Base-by-base conservation (phyloP, 768 basidiomycete species). In the Kwoniella dendrophila region DNA sequence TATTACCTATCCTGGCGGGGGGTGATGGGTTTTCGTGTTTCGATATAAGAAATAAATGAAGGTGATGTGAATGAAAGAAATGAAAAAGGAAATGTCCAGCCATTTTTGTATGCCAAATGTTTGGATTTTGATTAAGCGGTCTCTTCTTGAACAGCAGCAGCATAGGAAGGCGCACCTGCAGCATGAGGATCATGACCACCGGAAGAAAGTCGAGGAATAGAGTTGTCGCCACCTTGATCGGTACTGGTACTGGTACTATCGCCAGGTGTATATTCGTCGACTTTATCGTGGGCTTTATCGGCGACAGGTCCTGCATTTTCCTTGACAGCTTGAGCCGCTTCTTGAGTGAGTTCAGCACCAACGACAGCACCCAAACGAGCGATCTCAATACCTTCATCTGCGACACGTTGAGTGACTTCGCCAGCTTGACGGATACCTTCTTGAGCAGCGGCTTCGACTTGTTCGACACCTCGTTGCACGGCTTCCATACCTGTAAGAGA, bases 121-220 rank as follows among this genome's bases (percentile, higher is more conserved):
- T 8, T 50, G 49, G 49, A 2, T 32, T n/a, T 30, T 32, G 29
- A 20, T 4, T 4, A 53, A 4, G 24, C 54, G 29, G 18, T 22
- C 20, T 14, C n/a, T 22, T 53, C 20, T 11, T 64, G 45, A 16
- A 52, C 63, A 7, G 56, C 63, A 4, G 33, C 33, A n/a, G 72
- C 72, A 44, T 68, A 74, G 44, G 61, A 63, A 12, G 68, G 66
- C 7, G 72, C 69, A 32, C 64, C 56, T 27, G 56, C 36, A n/a
- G 72, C 72, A 22, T 34, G 59, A 18, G 72, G 69, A 53, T 70
- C 69, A 54, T 66, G 63, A 16, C 71, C 71, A 24, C 69, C 71
- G n/a, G 68, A 40, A 22, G 69, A 57, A 30, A 66, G 67, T 44
- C 50, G 55, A 26, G 68, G 62, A 36, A 11, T 30, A 45, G 14